phyloP scores from a whole-genome alignment of 2,329 filamentous ascomycete species.

The Bimuria novae-zelandiae region DNA sequence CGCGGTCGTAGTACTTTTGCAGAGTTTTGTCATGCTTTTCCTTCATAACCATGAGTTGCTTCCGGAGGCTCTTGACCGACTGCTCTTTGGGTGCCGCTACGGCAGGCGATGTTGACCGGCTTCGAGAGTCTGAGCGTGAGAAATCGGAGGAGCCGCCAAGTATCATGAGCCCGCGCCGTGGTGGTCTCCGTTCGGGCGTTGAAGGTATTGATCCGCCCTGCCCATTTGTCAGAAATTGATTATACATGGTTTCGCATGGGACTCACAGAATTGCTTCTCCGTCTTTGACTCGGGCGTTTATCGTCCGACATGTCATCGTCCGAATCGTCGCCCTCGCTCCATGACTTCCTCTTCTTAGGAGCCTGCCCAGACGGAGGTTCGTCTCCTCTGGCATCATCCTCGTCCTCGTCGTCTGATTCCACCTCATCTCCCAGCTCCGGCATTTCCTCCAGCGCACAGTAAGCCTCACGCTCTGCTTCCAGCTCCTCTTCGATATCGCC shows the following conservation, averaged over 20 bases:
- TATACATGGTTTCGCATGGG: neutral
- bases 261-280: slow-evolving; percentile 85
- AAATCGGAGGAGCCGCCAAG: slow-evolving; percentile 45
- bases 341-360: slow-evolving; percentile 48
- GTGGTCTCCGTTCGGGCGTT: slow-evolving; percentile 66
- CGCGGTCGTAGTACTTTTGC: slow-evolving; percentile 81
- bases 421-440: slow-evolving; percentile 80
- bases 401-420: slow-evolving; percentile 61
- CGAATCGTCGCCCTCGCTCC: slow-evolving; percentile 64
- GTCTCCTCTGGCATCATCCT: slow-evolving; percentile 55
- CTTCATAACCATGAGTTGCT: slow-evolving; percentile 74
- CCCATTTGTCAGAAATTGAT: slow-evolving; percentile 39
- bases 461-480: slow-evolving; percentile 74
- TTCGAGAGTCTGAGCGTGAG: slow-evolving; percentile 46
- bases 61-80: slow-evolving; percentile 73
- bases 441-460: slow-evolving; percentile 86
- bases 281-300: slow-evolving; percentile 75
- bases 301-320: slow-evolving; percentile 69
- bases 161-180: slow-evolving; percentile 60
- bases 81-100: slow-evolving; percentile 58
- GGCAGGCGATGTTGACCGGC: slow-evolving; percentile 41
- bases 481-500: slow-evolving; percentile 91
- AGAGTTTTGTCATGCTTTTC: slow-evolving; percentile 77
- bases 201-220: slow-evolving; percentile 63
- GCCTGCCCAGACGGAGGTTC: slow-evolving; percentile 43